phyloP scores from a whole-genome alignment of 2,329 filamentous ascomycete genomes.

The Hawksworthiomyces lignivorus region DNA sequence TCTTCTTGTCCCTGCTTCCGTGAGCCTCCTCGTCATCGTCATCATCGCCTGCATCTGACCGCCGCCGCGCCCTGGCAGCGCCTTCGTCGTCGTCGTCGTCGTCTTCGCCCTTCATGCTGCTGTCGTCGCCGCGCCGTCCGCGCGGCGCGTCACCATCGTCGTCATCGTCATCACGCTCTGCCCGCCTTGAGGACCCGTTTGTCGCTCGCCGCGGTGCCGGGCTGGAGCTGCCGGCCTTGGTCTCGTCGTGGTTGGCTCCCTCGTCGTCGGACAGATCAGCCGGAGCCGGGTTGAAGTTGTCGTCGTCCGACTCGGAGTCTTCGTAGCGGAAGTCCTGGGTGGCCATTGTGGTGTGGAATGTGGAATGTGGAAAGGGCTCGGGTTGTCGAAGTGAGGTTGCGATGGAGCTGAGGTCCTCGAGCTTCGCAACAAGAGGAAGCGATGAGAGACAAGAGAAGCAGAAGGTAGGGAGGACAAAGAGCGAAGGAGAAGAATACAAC shows the following conservation, averaged over 20 bases:
- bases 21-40: constrained; percentile 20
- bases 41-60: constrained; percentile 23
- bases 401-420: too few relatives aligned
- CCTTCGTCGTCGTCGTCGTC: constrained; percentile 31
- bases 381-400: too few relatives aligned
- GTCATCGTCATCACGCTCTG: constrained; percentile 25
- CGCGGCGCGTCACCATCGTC: constrained; percentile 11
- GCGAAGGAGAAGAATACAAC: constrained; percentile 2
- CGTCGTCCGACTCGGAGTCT: constrained; percentile 70
- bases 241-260: constrained; percentile 27
- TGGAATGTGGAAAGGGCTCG: too few relatives aligned
- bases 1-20: not conserved
- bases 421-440: constrained; percentile 1
- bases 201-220: constrained; percentile 6
- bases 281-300: constrained; percentile 80
- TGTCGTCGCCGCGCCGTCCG: constrained; percentile 26
- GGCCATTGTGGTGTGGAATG: constrained; percentile 6
- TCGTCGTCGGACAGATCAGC: constrained; percentile 69
- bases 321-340: constrained; percentile 16
- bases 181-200: constrained; percentile 17
- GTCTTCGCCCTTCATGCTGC: constrained; percentile 31
- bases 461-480: not conserved
- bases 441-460: not conserved
- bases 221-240: constrained; percentile 16
- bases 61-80: constrained; percentile 18